Percentiles rank a stretch among this genome's conserved stretches.
phyloP scores from a whole-genome alignment of 2,329 filamentous ascomycete genomes.

The Cordyceps cateniannulata region DNA sequence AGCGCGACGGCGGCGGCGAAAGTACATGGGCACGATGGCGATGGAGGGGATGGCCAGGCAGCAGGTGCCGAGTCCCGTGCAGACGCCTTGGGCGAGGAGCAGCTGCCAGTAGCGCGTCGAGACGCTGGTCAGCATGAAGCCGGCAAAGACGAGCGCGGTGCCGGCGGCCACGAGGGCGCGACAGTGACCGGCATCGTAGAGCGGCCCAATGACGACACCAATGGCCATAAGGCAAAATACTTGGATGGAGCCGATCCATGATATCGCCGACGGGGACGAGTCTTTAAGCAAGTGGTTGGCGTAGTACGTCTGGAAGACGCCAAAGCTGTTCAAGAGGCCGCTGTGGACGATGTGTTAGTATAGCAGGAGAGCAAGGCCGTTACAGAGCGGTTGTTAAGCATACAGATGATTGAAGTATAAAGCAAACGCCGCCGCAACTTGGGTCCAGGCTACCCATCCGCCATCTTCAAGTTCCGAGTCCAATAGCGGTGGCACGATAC shows the following conservation, averaged over 20 bases:
- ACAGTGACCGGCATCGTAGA: constrained; percentile 34
- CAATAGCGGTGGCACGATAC: too few species aligned
- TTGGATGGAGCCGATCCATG: constrained; percentile 33
- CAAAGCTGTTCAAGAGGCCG: constrained; percentile 31
- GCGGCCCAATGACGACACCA: constrained; percentile 30
- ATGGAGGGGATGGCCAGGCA: constrained; percentile 32
- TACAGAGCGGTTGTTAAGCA: neutral
- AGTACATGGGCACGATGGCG: constrained; percentile 35
- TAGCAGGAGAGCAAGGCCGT: neutral
- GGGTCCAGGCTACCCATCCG: constrained; percentile 28
- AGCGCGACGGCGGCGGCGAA: constrained; percentile 22
- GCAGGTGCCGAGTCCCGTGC: constrained; percentile 36
- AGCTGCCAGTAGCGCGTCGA: constrained; percentile 34
- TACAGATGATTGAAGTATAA: constrained; percentile 31
- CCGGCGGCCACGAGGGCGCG: constrained; percentile 26
- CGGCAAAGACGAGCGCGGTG: constrained; percentile 28
- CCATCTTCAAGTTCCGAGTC: constrained; percentile 18
- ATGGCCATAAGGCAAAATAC: constrained; percentile 31
- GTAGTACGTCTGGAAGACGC: constrained; percentile 31
- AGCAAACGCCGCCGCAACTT: constrained; percentile 28
- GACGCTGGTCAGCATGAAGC: constrained; percentile 32
- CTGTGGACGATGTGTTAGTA: constrained; percentile 13
- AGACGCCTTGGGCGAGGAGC: constrained; percentile 35
- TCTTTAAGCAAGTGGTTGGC: constrained; percentile 19
- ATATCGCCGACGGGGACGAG: constrained; percentile 23